phyloP scores from a whole-genome alignment of 2,329 filamentous ascomycete species.

The Cladophialophora carrionii region DNA sequence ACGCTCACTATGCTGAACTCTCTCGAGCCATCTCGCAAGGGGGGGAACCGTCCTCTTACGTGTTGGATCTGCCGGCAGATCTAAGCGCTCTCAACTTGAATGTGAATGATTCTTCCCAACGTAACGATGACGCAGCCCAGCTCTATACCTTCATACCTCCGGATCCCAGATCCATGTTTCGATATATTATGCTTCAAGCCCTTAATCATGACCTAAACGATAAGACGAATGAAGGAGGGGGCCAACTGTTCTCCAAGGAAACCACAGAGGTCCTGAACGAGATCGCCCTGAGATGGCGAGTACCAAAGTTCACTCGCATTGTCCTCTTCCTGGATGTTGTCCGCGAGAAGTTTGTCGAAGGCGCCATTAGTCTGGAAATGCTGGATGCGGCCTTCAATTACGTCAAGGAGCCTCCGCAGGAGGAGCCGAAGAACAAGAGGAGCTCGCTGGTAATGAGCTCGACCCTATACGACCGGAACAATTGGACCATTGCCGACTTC shows the following conservation, averaged over 20 bases:
- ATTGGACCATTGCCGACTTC: slow-evolving; percentile 72
- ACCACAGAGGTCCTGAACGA: slow-evolving; percentile 84
- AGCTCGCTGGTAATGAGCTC: slow-evolving; percentile 51
- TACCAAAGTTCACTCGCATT: slow-evolving; percentile 79
- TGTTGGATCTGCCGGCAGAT: slow-evolving; percentile 69
- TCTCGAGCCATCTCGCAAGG: slow-evolving; percentile 52
- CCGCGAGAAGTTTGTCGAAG: slow-evolving; percentile 80
- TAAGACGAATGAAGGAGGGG: slow-evolving; percentile 53
- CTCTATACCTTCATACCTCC: slow-evolving; percentile 88
- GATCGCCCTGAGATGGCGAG: slow-evolving; percentile 82
- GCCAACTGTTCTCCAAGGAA: slow-evolving; percentile 68
- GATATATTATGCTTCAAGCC: slow-evolving; percentile 76
- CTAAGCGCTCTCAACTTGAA: slow-evolving; percentile 67
- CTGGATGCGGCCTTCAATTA: slow-evolving; percentile 82
- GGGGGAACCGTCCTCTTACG: slow-evolving; percentile 54
- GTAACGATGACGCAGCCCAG: slow-evolving; percentile 50
- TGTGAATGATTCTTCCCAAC: slow-evolving; percentile 48
- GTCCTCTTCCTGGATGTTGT: slow-evolving; percentile 84
- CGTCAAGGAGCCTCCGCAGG: slow-evolving; percentile 71
- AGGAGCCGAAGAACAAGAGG: slow-evolving; percentile 62
- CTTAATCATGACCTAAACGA: slow-evolving; percentile 65
- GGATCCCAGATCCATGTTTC: slow-evolving; percentile 80
- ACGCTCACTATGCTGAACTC: slow-evolving; percentile 52
- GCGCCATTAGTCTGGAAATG: slow-evolving; percentile 78
- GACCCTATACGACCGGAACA: slow-evolving; percentile 60